Evolutionary conservation across 345 rosid species (phyloP), one percentile per base, ranked within the genome.

Genomic region (Gossypium raimondii): DNA sequence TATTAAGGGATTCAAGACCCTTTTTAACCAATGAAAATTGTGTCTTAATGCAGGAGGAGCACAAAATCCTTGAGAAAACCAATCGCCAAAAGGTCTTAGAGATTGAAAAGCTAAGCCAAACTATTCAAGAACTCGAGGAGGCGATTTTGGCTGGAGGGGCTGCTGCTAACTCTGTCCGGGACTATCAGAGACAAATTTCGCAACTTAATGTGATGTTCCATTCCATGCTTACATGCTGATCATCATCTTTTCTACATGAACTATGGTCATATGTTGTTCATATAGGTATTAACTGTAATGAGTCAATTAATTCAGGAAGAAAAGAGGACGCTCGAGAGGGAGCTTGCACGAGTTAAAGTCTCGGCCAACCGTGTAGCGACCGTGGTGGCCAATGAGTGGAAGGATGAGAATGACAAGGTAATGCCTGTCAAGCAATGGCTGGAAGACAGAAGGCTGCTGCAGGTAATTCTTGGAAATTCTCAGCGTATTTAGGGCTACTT

Each of bases 371-470:
- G 98, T 13, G 94, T 93, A 27, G 98, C 99, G 2, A 81, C 93
- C 3, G 94, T 88, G 1, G 90, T 90, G 67, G 99, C 98, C 66
- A 95, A 93, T 70, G 97, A 89, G 76, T 93, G 99, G 99, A 95
- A 95, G 81, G 98, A 89, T 86, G 99, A 93, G 72, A 89, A 88
- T 72, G 93, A 86, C 79, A 89, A 86, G 86, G 97, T 95, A 13
- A 95, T 95, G 92, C 98, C 99, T 0, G 90, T 95, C 63, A 91
- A 80, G 83, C 86, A 91, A 80, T 93, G 98, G 98, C 89, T 93
- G 56, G 94, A 89, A 80, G 97, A 91, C 81, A 89, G 98, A 84
- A 88, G 87, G 84, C 29, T 95, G 67, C 76, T 91, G 53, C 98
- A 93, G 94, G 98, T 94, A 85, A 18, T 68, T 51, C 24, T 57